Evolutionary conservation across 768 basidiomycete species (phyloP).

Genomic region (Tricholoma matsutake): DNA sequence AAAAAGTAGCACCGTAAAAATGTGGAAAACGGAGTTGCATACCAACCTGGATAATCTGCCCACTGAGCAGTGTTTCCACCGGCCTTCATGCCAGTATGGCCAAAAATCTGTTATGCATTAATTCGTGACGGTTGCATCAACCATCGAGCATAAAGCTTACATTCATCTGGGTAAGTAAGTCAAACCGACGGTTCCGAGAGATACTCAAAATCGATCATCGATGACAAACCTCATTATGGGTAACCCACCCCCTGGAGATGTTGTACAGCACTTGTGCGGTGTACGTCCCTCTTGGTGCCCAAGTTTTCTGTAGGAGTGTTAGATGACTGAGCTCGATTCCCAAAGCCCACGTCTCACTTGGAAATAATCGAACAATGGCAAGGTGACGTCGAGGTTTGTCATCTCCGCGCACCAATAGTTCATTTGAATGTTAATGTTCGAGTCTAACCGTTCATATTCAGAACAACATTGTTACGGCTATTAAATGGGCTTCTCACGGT

Average conservation of each 20-base stretch:
- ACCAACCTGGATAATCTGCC: conserved; percentile 68
- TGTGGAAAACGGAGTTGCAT: conserved; percentile 6
- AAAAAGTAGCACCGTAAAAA: neutral
- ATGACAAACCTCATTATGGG: conserved; percentile 63
- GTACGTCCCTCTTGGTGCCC: conserved; percentile 67
- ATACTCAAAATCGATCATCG: neutral
- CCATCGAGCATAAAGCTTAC: conserved; percentile 30
- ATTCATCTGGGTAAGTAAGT: conserved; percentile 48
- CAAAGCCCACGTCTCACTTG: conserved; percentile 38
- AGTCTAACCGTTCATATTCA: conserved; percentile 37
- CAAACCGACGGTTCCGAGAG: neutral
- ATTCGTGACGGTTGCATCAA: neutral
- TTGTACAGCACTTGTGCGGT: conserved; percentile 72
- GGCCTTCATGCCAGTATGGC: conserved; percentile 77
- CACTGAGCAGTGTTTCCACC: conserved; percentile 55
- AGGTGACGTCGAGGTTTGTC: conserved; percentile 55
- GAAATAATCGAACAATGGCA: conserved; percentile 65
- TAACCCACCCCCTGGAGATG: conserved; percentile 71
- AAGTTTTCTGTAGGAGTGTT: conserved; percentile 53
- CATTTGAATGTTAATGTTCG: conserved; percentile 82
- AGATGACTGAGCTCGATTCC: neutral
- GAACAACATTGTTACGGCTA: neutral
- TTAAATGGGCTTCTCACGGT: conserved; percentile 25
- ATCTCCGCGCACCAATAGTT: conserved; percentile 79
- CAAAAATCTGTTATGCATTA: conserved; percentile 54